These are phyloP conservation scores for Pythium dissotocum DNA, from an alignment of 352 stramenopile species.

Conservation along the genomic window DNA sequence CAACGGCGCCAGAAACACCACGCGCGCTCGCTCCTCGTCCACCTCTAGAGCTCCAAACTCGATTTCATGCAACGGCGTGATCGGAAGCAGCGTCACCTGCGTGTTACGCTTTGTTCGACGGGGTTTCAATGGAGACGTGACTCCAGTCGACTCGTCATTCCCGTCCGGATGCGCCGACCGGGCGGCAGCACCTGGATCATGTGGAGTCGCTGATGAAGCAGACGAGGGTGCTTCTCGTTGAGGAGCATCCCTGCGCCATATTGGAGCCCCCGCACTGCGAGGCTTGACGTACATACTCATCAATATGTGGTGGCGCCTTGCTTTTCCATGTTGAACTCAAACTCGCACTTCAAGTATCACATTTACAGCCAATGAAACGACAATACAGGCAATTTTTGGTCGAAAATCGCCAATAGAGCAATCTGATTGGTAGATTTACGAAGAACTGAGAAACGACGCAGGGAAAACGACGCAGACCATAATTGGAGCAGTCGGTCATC, in stretches of 20 bases:
- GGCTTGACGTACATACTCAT: background rate
- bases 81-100: slow-evolving; percentile 19
- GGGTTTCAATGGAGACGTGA: background rate
- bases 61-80: slow-evolving; percentile 28
- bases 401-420: background rate
- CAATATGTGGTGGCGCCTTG: background rate
- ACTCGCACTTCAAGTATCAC: slow-evolving; percentile 16
- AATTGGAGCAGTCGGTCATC: background rate
- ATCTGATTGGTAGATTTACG: slow-evolving; percentile 1
- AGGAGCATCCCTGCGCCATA: background rate
- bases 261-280: background rate
- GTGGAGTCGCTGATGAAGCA: background rate
- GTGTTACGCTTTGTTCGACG: slow-evolving; percentile 3
- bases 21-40: slow-evolving; percentile 15
- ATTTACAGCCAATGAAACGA: slow-evolving; percentile 8
- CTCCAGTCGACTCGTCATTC: background rate
- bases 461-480: background rate
- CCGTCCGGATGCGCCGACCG: background rate
- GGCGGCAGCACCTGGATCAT: background rate
- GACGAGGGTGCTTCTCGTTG: background rate
- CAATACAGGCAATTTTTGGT: background rate
- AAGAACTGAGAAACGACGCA: background rate
- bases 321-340: background rate
- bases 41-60: slow-evolving; percentile 15
- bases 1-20: slow-evolving; percentile 31